phyloP scores from a whole-genome alignment of 257 asterid species.

The Misopates orontium region DNA sequence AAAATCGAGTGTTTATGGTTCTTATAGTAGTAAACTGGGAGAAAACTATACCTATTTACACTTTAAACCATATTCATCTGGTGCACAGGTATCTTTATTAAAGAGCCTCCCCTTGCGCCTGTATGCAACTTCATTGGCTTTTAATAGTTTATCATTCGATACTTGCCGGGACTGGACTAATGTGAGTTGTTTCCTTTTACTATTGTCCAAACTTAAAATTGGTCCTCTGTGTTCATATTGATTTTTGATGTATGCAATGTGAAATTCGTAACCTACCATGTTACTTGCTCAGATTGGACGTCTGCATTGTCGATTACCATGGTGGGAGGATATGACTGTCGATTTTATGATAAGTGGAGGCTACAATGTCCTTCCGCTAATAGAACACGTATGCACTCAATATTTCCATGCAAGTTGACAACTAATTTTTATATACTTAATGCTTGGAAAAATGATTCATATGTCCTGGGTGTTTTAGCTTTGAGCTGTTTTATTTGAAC shows the following conservation, averaged over 20 bases:
- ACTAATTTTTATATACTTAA: not conserved
- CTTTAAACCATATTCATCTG: constrained; percentile 26
- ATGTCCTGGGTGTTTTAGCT: not conserved
- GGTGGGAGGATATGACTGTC: constrained; percentile 95
- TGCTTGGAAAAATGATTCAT: not conserved
- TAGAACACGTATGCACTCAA: constrained; percentile 42
- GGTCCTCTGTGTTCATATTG: not conserved
- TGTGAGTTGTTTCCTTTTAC: constrained; percentile 44
- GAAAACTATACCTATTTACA: constrained; percentile 4
- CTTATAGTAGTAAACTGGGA: not conserved
- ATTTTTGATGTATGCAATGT: not conserved
- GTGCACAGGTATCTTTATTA: constrained; percentile 60
- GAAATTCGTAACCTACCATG: constrained; percentile 8
- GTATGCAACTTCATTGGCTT: constrained; percentile 66
- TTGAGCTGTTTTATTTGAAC: no score
- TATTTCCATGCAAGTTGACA: not conserved
- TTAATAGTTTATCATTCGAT: constrained; percentile 49
- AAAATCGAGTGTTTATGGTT: no score
- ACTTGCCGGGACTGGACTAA: constrained; percentile 80
- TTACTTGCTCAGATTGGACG: constrained; percentile 67
- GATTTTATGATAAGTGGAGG: constrained; percentile 94
- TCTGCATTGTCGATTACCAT: constrained; percentile 77
- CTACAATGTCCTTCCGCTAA: constrained; percentile 60
- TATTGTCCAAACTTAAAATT: not conserved
- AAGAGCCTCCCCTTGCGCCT: constrained; percentile 71